phyloP scores from a whole-genome alignment of 164 flowering plant genomes.

The Liquidambar formosana region DNA sequence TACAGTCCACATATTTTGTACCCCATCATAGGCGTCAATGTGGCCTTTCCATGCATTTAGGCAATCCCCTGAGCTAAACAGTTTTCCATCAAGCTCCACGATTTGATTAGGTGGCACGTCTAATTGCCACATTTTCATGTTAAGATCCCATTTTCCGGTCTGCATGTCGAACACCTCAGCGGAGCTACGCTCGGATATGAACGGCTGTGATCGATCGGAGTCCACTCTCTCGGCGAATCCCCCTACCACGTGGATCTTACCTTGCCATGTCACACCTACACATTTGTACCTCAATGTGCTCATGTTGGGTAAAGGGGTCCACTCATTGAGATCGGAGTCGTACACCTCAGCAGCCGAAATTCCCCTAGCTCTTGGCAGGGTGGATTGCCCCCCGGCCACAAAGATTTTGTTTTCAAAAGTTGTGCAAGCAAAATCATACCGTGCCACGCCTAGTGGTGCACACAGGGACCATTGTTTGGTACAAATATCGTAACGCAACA shows the following conservation, averaged over 20 bases:
- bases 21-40: slow-evolving; percentile 53
- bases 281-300: slow-evolving; percentile 48
- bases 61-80: slow-evolving; percentile 72
- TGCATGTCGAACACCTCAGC: slow-evolving; percentile 52
- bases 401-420: slow-evolving; percentile 45
- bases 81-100: slow-evolving; percentile 36
- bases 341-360: slow-evolving; percentile 45
- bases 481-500: slow-evolving; percentile 26
- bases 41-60: slow-evolving; percentile 66
- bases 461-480: slow-evolving; percentile 36
- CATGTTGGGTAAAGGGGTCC: slow-evolving; percentile 48
- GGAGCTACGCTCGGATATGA: slow-evolving; percentile 42
- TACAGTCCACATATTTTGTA: slow-evolving; percentile 52
- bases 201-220: slow-evolving; percentile 16
- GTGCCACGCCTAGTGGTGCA: slow-evolving; percentile 33
- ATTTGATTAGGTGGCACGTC: slow-evolving; percentile 75
- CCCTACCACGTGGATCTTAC: slow-evolving; percentile 53
- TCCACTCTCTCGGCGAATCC: slow-evolving; percentile 49
- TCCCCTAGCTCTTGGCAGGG: slow-evolving; percentile 32
- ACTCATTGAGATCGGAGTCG: slow-evolving; percentile 32
- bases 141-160: slow-evolving; percentile 41
- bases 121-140: slow-evolving; percentile 54
- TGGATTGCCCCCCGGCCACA: slow-evolving; percentile 57
- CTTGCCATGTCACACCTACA: slow-evolving; percentile 57
- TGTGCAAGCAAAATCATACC: slow-evolving; percentile 52